Conservation (phyloP, 192 early-diverging fungal species). For the Podila epigama region DNA sequence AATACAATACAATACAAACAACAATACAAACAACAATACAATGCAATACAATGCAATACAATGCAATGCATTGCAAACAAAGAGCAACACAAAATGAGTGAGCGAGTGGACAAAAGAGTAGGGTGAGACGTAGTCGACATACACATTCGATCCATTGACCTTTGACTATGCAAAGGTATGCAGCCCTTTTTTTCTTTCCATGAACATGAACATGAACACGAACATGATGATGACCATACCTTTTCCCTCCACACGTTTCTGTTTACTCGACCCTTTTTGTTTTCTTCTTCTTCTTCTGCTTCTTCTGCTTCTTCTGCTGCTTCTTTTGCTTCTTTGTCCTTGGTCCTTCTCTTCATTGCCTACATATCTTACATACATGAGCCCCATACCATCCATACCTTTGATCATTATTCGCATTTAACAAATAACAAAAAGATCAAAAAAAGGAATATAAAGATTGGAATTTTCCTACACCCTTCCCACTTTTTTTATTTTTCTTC, state of each 20-base stretch:
- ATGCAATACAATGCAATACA: background rate
- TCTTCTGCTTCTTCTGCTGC: background rate
- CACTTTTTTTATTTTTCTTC: conserved; percentile 9
- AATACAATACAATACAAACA: background rate
- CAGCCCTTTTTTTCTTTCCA: no score
- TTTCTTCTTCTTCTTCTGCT: background rate
- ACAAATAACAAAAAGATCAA: background rate
- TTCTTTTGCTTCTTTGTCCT: background rate
- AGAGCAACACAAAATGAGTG: no score
- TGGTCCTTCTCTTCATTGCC: background rate
- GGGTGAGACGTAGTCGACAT: no score
- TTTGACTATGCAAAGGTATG: no score
- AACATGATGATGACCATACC: background rate
- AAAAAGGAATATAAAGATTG: conserved; percentile 48
- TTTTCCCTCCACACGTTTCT: background rate
- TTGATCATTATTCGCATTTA: background rate
- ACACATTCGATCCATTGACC: no score
- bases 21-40: background rate
- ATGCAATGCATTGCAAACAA: no score
- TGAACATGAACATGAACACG: no score
- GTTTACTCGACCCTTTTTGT: background rate
- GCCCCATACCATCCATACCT: background rate
- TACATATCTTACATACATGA: background rate
- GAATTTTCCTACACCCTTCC: conserved; percentile 21
- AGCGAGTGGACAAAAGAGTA: no score